phyloP scores from a whole-genome alignment of 2,329 filamentous ascomycete genomes.

The Gliomastix tumulicola region DNA sequence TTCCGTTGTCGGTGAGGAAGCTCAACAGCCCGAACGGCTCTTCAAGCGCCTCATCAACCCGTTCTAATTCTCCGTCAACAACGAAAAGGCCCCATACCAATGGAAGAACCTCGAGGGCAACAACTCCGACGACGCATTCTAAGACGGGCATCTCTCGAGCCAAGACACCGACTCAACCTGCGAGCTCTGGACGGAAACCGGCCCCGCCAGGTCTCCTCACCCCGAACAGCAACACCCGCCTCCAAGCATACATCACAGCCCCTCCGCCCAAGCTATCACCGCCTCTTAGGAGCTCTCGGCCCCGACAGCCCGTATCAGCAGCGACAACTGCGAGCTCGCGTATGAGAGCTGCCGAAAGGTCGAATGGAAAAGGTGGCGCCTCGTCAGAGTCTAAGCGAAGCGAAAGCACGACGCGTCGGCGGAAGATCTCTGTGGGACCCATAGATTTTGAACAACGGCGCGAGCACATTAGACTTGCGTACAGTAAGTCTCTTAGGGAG shows the following conservation, averaged over 20 bases:
- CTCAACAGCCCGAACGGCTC: conserved; percentile 34
- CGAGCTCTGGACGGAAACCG: conserved; percentile 23
- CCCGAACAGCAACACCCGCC: conserved; percentile 46
- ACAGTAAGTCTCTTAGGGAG: conserved; percentile 76
- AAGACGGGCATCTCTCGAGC: too few species aligned
- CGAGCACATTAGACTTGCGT: conserved; percentile 76
- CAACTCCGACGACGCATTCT: conserved; percentile 26
- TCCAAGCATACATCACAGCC: conserved; percentile 69
- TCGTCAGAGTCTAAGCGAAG: conserved; percentile 17
- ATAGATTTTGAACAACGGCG: conserved; percentile 81
- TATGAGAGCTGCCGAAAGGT: conserved; percentile 52
- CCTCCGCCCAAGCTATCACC: conserved; percentile 70
- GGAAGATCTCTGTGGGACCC: conserved; percentile 58
- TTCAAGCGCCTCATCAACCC: conserved; percentile 43
- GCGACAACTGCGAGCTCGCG: conserved; percentile 67
- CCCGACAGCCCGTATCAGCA: conserved; percentile 70
- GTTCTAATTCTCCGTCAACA: conserved; percentile 48
- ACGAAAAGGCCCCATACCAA: conserved; percentile 33
- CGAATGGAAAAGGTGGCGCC: conserved; percentile 10
- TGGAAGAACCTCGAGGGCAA: conserved; percentile 28
- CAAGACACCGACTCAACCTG: conserved; percentile 27
- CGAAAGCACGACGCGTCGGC: conserved; percentile 31
- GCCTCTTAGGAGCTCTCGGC: conserved; percentile 71
- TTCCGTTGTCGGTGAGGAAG: conserved; percentile 39
- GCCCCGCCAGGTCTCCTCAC: conserved; percentile 33